Evolutionary conservation across 2,329 filamentous ascomycete genomes (phyloP), one percentile per base, ranked within the genome.

Genomic region (Grosmannia huntii): DNA sequence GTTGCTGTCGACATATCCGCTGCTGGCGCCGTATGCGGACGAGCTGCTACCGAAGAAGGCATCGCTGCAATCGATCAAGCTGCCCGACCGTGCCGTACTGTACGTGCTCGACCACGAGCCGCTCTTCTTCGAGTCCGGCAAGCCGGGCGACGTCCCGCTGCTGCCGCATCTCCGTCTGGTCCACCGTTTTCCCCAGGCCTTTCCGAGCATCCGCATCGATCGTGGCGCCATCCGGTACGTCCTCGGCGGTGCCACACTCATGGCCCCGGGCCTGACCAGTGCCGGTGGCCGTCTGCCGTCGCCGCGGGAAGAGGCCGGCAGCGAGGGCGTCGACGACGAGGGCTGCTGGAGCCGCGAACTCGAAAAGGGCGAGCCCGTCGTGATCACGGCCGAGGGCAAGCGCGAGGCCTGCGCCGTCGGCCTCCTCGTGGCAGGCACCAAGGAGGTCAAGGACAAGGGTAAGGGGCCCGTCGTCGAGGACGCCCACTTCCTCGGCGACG

Each of bases 221-320:
- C 84, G 94, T 55, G 94, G 94, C 62, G 94, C 94, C 5, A 97
- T 99, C 68, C 89, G 94, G 61, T 99, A 99, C 74, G 92, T 99
- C 28, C 82, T 99, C 1, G 89, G 85, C 1, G 94, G 94, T 51
- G 94, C 94, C 0, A 90, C 92, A 16, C 84, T 99, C 62, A 99
- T 99, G 94, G 92, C 90, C 1, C 94, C 94, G 0, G 94, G 94
- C 0, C 72, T 99, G 65, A 99, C 94, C 31, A 90, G 84, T 23
- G 73, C 84, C 0, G 94, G 94, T 0, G 94, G 94, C 0, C 72
- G 88, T 53, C 72, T 99, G 66, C 94, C 94, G 0, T 74, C 71
- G 73, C 6, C 63, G 62, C 2, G 72, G 19, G 50, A 28, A 12
- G 50, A 63, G 9, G 61, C 63, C 10, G 63, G 63, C n/a, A 61